Evolutionary conservation across 352 stramenopile genomes (phyloP).

Genomic region (Phytophthora multivora): DNA sequence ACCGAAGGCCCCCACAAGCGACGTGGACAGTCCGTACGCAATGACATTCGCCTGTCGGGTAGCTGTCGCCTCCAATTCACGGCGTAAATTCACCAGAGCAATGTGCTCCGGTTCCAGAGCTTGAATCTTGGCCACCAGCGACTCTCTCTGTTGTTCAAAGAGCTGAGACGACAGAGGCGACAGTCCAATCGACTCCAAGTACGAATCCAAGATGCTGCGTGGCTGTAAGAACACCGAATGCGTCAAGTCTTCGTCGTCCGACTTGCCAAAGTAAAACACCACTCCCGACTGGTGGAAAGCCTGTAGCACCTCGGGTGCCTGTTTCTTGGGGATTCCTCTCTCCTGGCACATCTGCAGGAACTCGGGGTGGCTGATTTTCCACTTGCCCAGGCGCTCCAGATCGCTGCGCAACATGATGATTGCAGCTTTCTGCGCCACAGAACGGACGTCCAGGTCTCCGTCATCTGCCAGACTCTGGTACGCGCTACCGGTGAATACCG

Average conservation of each 20-base stretch:
- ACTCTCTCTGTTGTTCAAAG: constrained; percentile 67
- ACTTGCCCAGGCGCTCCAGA: constrained; percentile 77
- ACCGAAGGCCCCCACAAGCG: constrained; percentile 75
- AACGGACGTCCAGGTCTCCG: constrained; percentile 78
- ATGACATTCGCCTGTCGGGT: constrained; percentile 66
- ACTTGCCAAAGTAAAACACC: constrained; percentile 84
- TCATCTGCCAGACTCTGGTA: constrained; percentile 78
- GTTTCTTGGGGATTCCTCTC: constrained; percentile 84
- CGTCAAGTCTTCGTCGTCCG: constrained; percentile 70
- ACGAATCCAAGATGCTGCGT: constrained; percentile 77
- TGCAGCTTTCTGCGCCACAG: constrained; percentile 78
- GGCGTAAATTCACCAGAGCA: constrained; percentile 65
- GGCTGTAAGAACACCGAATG: constrained; percentile 84
- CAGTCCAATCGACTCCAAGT: constrained; percentile 78
- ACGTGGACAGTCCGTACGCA: constrained; percentile 56
- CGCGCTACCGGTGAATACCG: constrained; percentile 73
- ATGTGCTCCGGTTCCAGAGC: constrained; percentile 70
- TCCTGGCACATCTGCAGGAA: constrained; percentile 75
- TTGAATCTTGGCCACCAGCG: constrained; percentile 69
- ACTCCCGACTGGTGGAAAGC: constrained; percentile 78
- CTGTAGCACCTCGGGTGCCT: constrained; percentile 74
- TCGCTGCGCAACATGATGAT: constrained; percentile 77
- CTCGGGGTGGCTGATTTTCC: constrained; percentile 76
- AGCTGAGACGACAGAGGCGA: constrained; percentile 70
- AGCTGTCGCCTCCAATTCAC: constrained; percentile 63